Evolutionary conservation across 2,329 filamentous ascomycete genomes (phyloP), one percentile per base, ranked within the genome.

Genomic region (Sclerotinia trifoliorum): DNA sequence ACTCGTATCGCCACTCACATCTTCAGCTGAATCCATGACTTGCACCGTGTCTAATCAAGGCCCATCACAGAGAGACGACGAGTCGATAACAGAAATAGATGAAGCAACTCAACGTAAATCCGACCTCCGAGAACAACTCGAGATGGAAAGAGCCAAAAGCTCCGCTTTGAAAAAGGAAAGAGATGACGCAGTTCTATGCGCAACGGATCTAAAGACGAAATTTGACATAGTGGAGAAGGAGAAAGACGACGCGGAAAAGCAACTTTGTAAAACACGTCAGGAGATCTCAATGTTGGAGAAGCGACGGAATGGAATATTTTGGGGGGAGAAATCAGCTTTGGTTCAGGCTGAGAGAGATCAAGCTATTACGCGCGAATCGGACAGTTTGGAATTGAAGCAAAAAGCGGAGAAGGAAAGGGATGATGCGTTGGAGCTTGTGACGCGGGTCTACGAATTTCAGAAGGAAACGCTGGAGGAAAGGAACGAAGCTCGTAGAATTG

Each of bases 81-180:
- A 62, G n/a, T n/a, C 7, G n/a, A 8, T 21, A 8, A 62, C 42
- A 57, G 55, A 57, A 15, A 15, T n/a, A 58, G 35, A 58, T 35
- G n/a, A 58, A 19, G 60, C 46, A 24, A 51, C 46, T 11, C 29
- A 35, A 39, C 46, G 60, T 3, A 26, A 26, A 35, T 62, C 60
- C 19, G 48, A 62, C 17, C 46, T 62, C 5, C 29, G 48, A 2
- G 60, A 62, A 24, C 46, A 62, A 62, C 60, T 62, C 21, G 32
- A 51, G 46, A 62, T 62, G 60, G 60, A 51, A 24, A 51, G 19
- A 17, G 29, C 29, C 11, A 62, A 46, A 51, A 62, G 29, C n/a
- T 32, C 32, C 2, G 39, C 5, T 3, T 3, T 51, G 17, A 17
- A 51, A 32, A 39, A 39, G 21, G 46, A 62, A 26, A 62, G 29